Conservation (phyloP, 2,329 filamentous ascomycete species). For the Phaeosphaeria sp. region DNA sequence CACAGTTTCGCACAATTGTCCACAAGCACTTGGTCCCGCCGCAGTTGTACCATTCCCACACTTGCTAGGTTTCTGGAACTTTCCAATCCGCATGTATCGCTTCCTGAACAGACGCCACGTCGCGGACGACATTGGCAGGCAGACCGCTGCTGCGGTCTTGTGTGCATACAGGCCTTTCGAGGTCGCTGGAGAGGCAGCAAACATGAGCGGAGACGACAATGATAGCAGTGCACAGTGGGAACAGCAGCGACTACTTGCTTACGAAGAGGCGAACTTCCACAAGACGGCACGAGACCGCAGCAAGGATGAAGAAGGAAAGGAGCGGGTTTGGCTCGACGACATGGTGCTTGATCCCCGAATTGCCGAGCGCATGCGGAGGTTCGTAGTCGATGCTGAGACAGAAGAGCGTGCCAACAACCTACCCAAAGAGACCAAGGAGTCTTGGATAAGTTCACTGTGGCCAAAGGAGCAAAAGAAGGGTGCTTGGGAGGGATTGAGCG, state of each 20-base stretch:
- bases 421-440: conserved; percentile 21
- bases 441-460: conserved; percentile 42
- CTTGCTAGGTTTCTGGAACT: conserved; percentile 90
- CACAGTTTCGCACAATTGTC: conserved; percentile 69
- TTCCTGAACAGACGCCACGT: conserved; percentile 84
- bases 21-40: conserved; percentile 75
- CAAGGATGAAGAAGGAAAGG: conserved; percentile 57
- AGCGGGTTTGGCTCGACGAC: conserved; percentile 75
- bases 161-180: conserved; percentile 59
- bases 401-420: conserved; percentile 66
- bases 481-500: conserved; percentile 41
- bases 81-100: conserved; percentile 82
- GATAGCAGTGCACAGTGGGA: conserved; percentile 58
- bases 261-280: conserved; percentile 83
- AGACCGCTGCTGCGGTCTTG: conserved; percentile 86
- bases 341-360: conserved; percentile 80
- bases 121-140: conserved; percentile 86
- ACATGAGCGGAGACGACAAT: conserved; percentile 38
- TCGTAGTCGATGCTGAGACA: conserved; percentile 72
- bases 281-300: conserved; percentile 70
- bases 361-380: conserved; percentile 78
- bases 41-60: conserved; percentile 81
- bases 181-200: conserved; percentile 29
- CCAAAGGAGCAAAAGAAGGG: conserved; percentile 42
- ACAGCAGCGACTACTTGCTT: conserved; percentile 68